Conservation (phyloP, 2,329 filamentous ascomycete genomes). For the Sarocladium kiliense region DNA sequence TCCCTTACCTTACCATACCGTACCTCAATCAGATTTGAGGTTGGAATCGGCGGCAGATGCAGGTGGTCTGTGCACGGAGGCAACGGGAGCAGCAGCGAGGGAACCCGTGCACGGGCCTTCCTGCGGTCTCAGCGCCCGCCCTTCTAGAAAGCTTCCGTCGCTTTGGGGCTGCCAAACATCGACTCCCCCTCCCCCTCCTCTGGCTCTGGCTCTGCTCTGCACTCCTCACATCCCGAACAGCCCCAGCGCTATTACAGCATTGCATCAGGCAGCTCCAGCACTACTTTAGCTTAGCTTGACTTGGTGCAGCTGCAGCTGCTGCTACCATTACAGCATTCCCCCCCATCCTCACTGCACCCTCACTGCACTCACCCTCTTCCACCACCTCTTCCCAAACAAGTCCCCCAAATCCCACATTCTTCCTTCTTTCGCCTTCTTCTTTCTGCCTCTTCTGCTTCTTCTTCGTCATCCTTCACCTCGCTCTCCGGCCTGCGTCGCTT, state of each 20-base stretch:
- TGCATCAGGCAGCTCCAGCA: not conserved
- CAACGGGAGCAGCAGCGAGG: slow-evolving; percentile 6
- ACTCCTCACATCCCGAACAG: too few species aligned
- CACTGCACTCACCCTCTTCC: not conserved
- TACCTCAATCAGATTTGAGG: too few species aligned
- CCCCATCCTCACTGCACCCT: slow-evolving; percentile 8
- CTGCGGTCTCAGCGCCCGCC: slow-evolving; percentile 8
- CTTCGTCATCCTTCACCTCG: not conserved
- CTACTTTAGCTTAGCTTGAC: too few species aligned
- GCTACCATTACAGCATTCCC: not conserved
- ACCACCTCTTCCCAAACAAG: too few species aligned
- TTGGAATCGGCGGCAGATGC: slow-evolving; percentile 6
- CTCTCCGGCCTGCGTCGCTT: not conserved
- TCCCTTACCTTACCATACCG: too few species aligned
- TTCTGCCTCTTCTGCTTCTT: slow-evolving; percentile 1
- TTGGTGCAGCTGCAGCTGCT: too few species aligned
- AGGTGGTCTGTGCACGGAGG: slow-evolving; percentile 7
- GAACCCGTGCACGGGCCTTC: slow-evolving; percentile 7
- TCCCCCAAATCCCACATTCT: slow-evolving; percentile 4
- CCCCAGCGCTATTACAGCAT: not conserved
- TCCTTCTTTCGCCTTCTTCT: slow-evolving; percentile 10
- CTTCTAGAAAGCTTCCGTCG: slow-evolving; percentile 22
- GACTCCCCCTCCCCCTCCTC: not conserved
- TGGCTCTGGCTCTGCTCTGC: not conserved
- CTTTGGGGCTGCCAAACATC: slow-evolving; percentile 4